Base-by-base conservation (phyloP, 192 early-diverging fungal species). In the Backusella morwellensis region DNA sequence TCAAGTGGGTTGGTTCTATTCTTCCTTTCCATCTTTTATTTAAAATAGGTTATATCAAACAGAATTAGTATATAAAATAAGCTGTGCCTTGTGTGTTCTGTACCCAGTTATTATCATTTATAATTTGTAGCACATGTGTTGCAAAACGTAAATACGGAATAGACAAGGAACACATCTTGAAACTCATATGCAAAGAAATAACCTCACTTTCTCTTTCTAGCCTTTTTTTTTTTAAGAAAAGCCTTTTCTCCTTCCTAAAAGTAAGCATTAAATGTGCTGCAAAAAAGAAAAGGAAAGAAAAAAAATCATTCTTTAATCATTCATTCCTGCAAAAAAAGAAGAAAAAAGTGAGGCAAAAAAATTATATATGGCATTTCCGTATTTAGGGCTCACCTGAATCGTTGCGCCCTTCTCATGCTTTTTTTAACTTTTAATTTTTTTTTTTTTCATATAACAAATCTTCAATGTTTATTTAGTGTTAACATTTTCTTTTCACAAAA, bases 41-140 rank as follows among this genome's bases (percentile, higher is more conserved):
- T 50, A 21, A 50, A 50, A 50, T 44, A 44, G 42, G 3, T 44
- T 44, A 44, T 15, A 17, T 44, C 42, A 44, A 17, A 44, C 42
- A n/a, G 19, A 50, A 50, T 50, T 50, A 50, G 47, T 50, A 1
- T 19, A 50, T 50, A n/a, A 44, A 44, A 19, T n/a, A n/a, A 44
- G 11, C 42, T 50, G 19, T 50, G 47, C 47, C 47, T 50, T 50
- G 47, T 50, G 47, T 50, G 47, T 50, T 5, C 47, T 50, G 47
- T 21, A 50, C 15, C 21, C 23, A 56, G 8, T 56, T 56, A 56
- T 56, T 29, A 29, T 63, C 56, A 63, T 63, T 63, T 63, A 63
- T 63, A 50, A n/a, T 63, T 29, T 63, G 56, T 63, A 63, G 56
- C 56, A 63, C 56, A 63, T 63, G 56, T 63, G 56, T 29, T 63